Base-by-base conservation (phyloP, 257 asterid genomes). In the Parsonsia alboflavescens region DNA sequence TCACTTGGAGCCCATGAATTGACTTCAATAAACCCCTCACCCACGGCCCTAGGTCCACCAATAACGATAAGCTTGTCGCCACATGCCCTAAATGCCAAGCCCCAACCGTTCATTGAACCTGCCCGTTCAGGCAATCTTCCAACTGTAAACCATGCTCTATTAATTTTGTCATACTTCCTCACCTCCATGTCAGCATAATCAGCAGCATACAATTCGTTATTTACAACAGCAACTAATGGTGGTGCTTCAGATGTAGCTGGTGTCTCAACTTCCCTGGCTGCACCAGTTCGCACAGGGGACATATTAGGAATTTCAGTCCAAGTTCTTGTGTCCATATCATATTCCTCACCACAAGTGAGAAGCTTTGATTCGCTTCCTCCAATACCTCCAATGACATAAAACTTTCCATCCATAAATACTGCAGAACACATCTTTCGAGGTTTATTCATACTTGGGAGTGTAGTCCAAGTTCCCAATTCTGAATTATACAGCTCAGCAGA, bases 391-490 rank as follows among this genome's bases (percentile, higher is more conserved):
- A 92, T 73, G 0, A 92, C 97, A 6, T 88, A 90, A 74, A 89
- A 92, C 11, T 88, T 90, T 24, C 87, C 82, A 2, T 92, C 90
- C 90, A 92, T 90, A 83, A 92, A 90, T 10, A 90, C 96, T 1
- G 80, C 97, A 0, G 99, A 94, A 70, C 99, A 94, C 97, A 92
- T 92, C 68, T 92, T 94, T 57, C 99, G 78, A 0, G 92, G 84
- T 59, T 87, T 88, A 5, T 84, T 88, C 99, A 94, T 94, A 75
- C 80, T 84, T 0, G 90, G 95, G 68, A 94, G 92, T 0, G 85
- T 82, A 13, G 9, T 79, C 97, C 97, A 94, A 0, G 82, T 78
- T 50, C 86, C 80, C 36, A 42, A 52, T 76, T 86, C 88, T 4
- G 89, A 86, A 75, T 86, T 83, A 58, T 86, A 86, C 65, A 83